Evolutionary conservation across 2,329 filamentous ascomycete genomes (phyloP).

Genomic region (Exophiala xenobiotica): DNA sequence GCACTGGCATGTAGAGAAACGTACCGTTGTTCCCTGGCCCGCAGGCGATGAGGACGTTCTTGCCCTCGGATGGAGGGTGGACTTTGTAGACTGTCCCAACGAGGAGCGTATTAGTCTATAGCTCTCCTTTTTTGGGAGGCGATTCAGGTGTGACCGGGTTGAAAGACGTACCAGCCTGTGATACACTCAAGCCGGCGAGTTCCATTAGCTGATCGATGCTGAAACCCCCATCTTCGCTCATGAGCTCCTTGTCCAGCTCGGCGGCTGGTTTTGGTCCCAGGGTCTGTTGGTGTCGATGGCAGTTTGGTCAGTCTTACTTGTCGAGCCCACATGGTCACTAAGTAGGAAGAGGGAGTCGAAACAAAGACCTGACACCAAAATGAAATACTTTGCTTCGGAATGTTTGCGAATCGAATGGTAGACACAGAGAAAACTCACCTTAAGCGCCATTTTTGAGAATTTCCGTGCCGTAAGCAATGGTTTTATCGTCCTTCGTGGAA

Average conservation of each 20-base stretch:
- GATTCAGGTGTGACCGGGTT: too few species aligned
- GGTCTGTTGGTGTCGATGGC: slow-evolving; percentile 56
- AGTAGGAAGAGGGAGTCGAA: too few species aligned
- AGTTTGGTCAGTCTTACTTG: neutral
- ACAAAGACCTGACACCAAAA: too few species aligned
- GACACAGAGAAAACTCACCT: slow-evolving; percentile 32
- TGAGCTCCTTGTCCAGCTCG: slow-evolving; percentile 88
- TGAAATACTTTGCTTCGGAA: neutral
- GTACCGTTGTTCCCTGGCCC: slow-evolving; percentile 71
- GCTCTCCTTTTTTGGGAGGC: too few species aligned
- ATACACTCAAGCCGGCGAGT: slow-evolving; percentile 86
- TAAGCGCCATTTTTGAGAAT: slow-evolving; percentile 42
- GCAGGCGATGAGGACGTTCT: slow-evolving; percentile 79
- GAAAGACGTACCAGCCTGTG: slow-evolving; percentile 76
- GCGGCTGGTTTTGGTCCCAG: slow-evolving; percentile 82
- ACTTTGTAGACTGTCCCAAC: slow-evolving; percentile 75
- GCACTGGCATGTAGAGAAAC: neutral
- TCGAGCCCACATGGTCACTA: too few species aligned
- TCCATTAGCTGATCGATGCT: slow-evolving; percentile 98
- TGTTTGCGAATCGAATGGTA: neutral
- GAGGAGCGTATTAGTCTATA: too few species aligned
- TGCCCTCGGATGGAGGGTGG: slow-evolving; percentile 71
- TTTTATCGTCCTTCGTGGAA: slow-evolving; percentile 10
- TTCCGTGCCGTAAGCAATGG: slow-evolving; percentile 14
- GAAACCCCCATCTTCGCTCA: slow-evolving; percentile 79